Evolutionary conservation across 768 basidiomycete genomes (phyloP), one percentile per base, ranked within the genome.

Genomic region (Termitomyces sp.): DNA sequence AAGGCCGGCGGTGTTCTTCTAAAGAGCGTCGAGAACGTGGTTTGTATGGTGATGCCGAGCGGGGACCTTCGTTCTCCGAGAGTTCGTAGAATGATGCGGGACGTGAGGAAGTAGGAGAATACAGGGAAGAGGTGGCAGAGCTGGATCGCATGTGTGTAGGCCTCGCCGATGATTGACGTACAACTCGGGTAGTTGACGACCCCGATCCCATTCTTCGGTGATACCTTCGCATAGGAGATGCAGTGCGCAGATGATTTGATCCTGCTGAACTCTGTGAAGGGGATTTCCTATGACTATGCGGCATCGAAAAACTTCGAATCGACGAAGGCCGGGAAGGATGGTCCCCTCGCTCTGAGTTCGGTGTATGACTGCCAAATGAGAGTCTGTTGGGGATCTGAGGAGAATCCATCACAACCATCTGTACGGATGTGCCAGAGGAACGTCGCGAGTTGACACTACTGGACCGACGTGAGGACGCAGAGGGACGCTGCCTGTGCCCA

Each of bases 371-470:
- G 1, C 90, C 91, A 59, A 89, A 82, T 3, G 91, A 92, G 12
- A 86, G 81, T 20, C 92, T 83, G 11, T 86, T 83, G 5, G 86
- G 82, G 15, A 86, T 75, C 68, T 84, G 80, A 4, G 85, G 83
- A 9, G 85, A 86, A 59, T 88, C 90, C 40, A 90, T 68, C n/a
- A 82, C 65, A 12, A 81, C 62, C 72, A 83, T 74, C 60, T 84
- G 82, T 24, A 78, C 75, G 15, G 81, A 81, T 24, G 81, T 72
- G 20, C 77, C 77, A n/a, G 81, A 83, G 0, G 82, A 84, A 44
- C 94, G 79, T 39, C 90, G 79, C 7, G 95, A 97, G 69, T 94
- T 95, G 64, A 95, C 90, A 60, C 92, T 94, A 70, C 92, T 95
- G 15, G 94, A 96, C 32, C 95, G 86, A 51, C 91, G 84, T 24